Evolutionary conservation across 805 yeast genomes (phyloP), one percentile per base, ranked within the genome.

Genomic region (Myxozyma geophila): DNA sequence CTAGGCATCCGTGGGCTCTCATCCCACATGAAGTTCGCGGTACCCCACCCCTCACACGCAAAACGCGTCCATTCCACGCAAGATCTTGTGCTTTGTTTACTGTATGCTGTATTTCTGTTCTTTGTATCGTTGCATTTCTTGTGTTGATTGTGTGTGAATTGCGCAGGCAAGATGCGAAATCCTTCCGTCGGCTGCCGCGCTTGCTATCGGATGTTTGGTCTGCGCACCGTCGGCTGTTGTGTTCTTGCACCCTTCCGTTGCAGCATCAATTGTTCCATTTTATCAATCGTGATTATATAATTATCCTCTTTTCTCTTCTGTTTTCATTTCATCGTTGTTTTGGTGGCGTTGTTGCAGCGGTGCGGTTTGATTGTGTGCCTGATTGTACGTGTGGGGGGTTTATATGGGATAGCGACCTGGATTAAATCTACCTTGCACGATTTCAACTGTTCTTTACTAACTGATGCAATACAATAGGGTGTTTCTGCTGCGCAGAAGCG

Each of bases 401-500:
- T 23, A 5, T 1, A 21, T 48, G 51, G 12, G 19, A 48, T 48
- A 8, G 21, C 19, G 4, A 28, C 36, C 21, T 17, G n/a, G 17
- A 23, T 21, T 17, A 5, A 23, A 28, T 12, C 36, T 48, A n/a
- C 21, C 28, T 21, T 48, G 2, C n/a, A 28, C 28, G 28, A 28
- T 28, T 28, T 28, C 28, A 28, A 28, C 5, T 28, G 28, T 28
- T 5, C 28, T 28, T 28, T 28, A 28, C 28, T 28, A 28, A 28
- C 28, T 28, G 28, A 28, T 3, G 2, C 5, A 28, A 28, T 28
- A 2, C 28, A 28, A 28, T 19, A 47, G 49, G 49, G 39, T n/a
- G 39, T 36, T 43, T 40, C 62, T 62, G 40, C 54, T 50, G 49
- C 44, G 55, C 71, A 72, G 63, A 79, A 78, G 73, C 90, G 99